Conservation (phyloP, 148 eudicot species). For the Silene latifolia region DNA sequence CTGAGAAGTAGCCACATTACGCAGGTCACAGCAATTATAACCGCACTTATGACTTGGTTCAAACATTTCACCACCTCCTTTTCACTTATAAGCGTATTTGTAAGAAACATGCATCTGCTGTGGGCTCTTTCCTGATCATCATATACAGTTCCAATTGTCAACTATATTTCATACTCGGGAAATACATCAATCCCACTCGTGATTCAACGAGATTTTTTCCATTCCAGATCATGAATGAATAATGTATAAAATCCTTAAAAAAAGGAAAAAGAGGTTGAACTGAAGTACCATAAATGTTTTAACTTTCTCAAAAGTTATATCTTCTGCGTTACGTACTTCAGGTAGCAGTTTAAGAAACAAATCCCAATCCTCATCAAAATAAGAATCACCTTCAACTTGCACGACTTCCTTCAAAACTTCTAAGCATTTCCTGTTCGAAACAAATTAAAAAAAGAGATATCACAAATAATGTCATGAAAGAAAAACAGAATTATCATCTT, state of each 20-base stretch:
- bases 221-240: no score
- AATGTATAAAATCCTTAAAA: no score
- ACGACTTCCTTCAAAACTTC: neutral
- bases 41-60: slow-evolving; percentile 8
- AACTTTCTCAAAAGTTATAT: neutral
- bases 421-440: neutral
- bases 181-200: no score
- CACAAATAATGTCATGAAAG: neutral
- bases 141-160: neutral
- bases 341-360: neutral
- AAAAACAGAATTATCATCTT: neutral
- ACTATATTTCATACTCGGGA: neutral
- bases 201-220: no score
- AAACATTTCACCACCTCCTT: slow-evolving; percentile 14
- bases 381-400: neutral
- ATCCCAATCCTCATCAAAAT: neutral
- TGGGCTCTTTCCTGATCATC: slow-evolving; percentile 17
- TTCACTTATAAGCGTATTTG: slow-evolving; percentile 17
- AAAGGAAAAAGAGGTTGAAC: neutral
- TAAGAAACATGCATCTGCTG: slow-evolving; percentile 7
- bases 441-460: neutral
- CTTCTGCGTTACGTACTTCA: neutral
- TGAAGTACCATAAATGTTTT: slow-evolving; percentile 16
- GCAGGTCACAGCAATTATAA: slow-evolving; percentile 7
- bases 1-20: slow-evolving; percentile 16